Evolutionary conservation across 2,329 filamentous ascomycete genomes (phyloP), one percentile per base, ranked within the genome.

Genomic region (Bimuria novae-zelandiae): DNA sequence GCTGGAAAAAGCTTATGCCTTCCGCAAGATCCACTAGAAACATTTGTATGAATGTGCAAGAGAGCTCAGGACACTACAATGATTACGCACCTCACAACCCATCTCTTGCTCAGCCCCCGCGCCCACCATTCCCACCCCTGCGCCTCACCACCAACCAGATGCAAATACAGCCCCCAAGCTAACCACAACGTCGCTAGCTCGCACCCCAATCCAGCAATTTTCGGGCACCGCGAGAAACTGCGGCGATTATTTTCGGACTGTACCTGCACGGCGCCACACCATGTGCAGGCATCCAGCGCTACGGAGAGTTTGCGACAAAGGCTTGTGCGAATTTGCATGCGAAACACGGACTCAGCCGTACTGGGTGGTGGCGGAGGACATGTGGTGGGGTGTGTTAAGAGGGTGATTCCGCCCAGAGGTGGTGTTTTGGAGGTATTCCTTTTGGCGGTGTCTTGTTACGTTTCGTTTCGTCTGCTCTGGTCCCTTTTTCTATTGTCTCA

Each of bases 201-300:
- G n/a, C n/a, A 29, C 12, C 42, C 30, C 19, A 12, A 45, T 8
- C 4, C 12, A 16, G 42, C 17, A 45, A 35, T 35, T 35, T 12
- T 45, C 42, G 42, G 42, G 30, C 17, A 25, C 21, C 11, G 7
- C 17, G 19, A 10, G 16, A 29, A n/a, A n/a, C n/a, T 23, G 16
- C 40, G 40, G 42, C 30, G 42, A 35, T 45, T 45, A 45, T 45
- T 45, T 45, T 45, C 42, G 30, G 42, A 44, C 41, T 7, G n/a
- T 22, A 14, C 11, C 27, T 23, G 41, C 27, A 33, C 30, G 29
- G 41, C 30, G 42, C 42, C 33, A 36, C 33, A 16, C 12, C 14
- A 7, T 35, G 42, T 23, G 42, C 42, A 45, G 42, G 27, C 41
- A 16, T 8, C 14, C 40, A 36, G 41, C 42, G 14, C 42, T 45